These are phyloP conservation scores for Collybia sordida DNA, from an alignment of 768 basidiomycete species.

Conservation along the genomic window DNA sequence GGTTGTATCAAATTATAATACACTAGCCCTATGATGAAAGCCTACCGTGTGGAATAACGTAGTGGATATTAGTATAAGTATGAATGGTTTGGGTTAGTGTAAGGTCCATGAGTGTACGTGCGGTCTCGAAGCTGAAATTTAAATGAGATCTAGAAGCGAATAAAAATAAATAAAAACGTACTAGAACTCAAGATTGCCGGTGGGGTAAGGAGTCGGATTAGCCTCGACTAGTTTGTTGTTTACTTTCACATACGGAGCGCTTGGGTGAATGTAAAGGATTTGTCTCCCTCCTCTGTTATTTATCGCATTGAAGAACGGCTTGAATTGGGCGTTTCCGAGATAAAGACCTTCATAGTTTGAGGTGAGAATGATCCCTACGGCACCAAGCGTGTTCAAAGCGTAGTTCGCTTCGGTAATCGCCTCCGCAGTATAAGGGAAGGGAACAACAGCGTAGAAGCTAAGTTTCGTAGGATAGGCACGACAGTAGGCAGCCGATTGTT, in stretches of 20 bases:
- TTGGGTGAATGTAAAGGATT: conserved; percentile 32
- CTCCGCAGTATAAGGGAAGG: conserved; percentile 31
- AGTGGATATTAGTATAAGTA: conserved; percentile 34
- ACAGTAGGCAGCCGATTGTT: conserved; percentile 32
- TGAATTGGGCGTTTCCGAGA: conserved; percentile 28
- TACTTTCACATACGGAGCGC: conserved; percentile 26
- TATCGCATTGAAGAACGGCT: conserved; percentile 30
- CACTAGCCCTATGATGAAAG: neutral
- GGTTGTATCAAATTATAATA: neutral
- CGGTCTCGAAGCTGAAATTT: conserved; percentile 24
- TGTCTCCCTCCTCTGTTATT: conserved; percentile 23
- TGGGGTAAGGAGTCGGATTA: conserved; percentile 31
- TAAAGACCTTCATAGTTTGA: conserved; percentile 33
- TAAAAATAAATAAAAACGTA: conserved; percentile 7
- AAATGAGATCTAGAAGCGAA: neutral
- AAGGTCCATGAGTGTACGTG: conserved; percentile 30
- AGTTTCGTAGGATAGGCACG: conserved; percentile 25
- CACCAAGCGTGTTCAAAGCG: conserved; percentile 29
- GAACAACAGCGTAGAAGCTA: conserved; percentile 33
- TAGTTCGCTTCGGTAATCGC: conserved; percentile 31
- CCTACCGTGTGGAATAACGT: conserved; percentile 33
- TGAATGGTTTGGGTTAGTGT: conserved; percentile 26
- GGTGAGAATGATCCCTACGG: conserved; percentile 29
- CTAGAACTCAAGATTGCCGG: conserved; percentile 35
- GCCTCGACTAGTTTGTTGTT: conserved; percentile 26